phyloP scores from a whole-genome alignment of 306 rosid genomes.

The Medicago truncatula region MtrunA17r5.0-ANR NC_053043.1:49521501-49522000 shows the following conservation, averaged over 20 bases:
- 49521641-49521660: slow-evolving; percentile 16
- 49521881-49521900: neutral
- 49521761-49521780: no score
- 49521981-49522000: slow-evolving; percentile 37
- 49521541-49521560: no score
- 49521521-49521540: no score
- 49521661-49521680: slow-evolving; percentile 55
- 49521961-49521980: neutral
- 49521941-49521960: neutral
- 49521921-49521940: neutral
- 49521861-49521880: neutral
- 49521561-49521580: slow-evolving; percentile 6
- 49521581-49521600: neutral
- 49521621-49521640: slow-evolving; percentile 66
- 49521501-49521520: no score
- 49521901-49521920: neutral
- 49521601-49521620: slow-evolving; percentile 54
- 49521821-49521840: neutral
- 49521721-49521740: slow-evolving; percentile 12
- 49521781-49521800: no score
- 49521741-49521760: slow-evolving; percentile 57
- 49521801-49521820: no score
- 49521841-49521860: neutral
- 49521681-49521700: slow-evolving; percentile 50
- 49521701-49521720: slow-evolving; percentile 44